Conservation (phyloP, 2,329 filamentous ascomycete species). For the Fusarium brachygibbosum region DNA sequence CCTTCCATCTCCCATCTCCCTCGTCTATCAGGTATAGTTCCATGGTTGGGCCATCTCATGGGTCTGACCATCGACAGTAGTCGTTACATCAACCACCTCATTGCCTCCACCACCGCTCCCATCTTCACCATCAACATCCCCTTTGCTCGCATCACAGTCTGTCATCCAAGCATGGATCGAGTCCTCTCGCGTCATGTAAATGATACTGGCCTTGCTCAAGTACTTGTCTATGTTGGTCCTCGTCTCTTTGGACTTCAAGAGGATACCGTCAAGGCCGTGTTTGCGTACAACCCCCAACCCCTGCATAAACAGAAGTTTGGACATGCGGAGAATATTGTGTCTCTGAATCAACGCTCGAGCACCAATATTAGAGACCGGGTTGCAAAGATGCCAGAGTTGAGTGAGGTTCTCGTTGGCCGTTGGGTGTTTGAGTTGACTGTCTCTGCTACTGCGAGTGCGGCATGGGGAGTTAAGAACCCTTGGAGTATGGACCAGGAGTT, state of each 20-base stretch:
- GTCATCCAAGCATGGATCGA: slow-evolving; percentile 49
- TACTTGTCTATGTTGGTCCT: slow-evolving; percentile 50
- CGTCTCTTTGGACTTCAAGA: slow-evolving; percentile 47
- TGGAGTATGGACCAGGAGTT: slow-evolving; percentile 52
- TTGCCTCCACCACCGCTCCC: slow-evolving; percentile 41
- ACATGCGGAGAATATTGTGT: slow-evolving; percentile 39
- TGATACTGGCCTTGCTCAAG: slow-evolving; percentile 51
- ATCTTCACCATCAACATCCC: slow-evolving; percentile 52
- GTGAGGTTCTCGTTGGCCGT: slow-evolving; percentile 43
- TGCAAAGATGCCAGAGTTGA: slow-evolving; percentile 34
- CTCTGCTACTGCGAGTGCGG: slow-evolving; percentile 51
- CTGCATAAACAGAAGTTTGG: slow-evolving; percentile 50
- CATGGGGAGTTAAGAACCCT: slow-evolving; percentile 51
- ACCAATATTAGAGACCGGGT: slow-evolving; percentile 42
- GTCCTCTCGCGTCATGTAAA: slow-evolving; percentile 47
- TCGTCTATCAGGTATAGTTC: slow-evolving; percentile 39
- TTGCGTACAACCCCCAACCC: slow-evolving; percentile 48
- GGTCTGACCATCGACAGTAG: slow-evolving; percentile 44
- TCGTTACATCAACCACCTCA: slow-evolving; percentile 48
- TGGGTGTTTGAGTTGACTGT: slow-evolving; percentile 51
- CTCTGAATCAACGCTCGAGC: slow-evolving; percentile 43
- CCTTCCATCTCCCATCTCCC: slow-evolving; percentile 43
- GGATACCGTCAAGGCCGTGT: slow-evolving; percentile 43
- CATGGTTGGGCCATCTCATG: slow-evolving; percentile 48
- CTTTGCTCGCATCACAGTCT: slow-evolving; percentile 48